These are phyloP conservation scores for Penicillium turbatum DNA, from an alignment of 495 filamentous ascomycete species.

Conservation along the genomic window DNA sequence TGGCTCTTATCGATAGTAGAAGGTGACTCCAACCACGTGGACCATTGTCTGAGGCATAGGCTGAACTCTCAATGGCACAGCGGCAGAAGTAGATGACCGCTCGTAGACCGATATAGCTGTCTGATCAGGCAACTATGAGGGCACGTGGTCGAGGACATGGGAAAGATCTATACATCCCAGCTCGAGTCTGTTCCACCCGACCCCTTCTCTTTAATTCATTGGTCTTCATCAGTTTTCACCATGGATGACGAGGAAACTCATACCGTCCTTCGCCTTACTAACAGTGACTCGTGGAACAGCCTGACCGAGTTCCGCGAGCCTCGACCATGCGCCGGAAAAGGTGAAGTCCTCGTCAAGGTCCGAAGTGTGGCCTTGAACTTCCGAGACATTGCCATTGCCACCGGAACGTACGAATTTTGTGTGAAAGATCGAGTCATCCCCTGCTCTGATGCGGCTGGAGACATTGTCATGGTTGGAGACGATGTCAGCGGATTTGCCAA, in stretches of 20 bases:
- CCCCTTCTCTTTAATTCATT: no score
- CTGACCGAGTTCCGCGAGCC: constrained; percentile 4
- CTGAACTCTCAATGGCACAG: no score
- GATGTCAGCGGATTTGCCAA: constrained; percentile 54
- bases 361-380: constrained; percentile 62
- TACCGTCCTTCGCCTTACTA: background rate
- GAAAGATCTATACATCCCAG: no score
- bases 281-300: constrained; percentile 1
- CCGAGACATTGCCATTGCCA: constrained; percentile 66
- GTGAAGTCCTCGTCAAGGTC: constrained; percentile 65
- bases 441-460: constrained; percentile 66
- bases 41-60: no score
- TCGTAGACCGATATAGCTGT: background rate
- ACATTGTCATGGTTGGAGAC: constrained; percentile 58
- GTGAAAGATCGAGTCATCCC: constrained; percentile 55
- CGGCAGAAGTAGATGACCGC: constrained; percentile 31
- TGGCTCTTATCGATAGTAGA: no score
- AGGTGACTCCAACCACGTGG: no score
- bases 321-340: constrained; percentile 30
- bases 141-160: background rate
- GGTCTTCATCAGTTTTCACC: no score
- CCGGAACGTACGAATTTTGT: constrained; percentile 58
- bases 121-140: no score
- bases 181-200: no score
- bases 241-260: no score